phyloP scores from a whole-genome alignment of 805 yeast genomes.

The Candida sonorensis region DNA sequence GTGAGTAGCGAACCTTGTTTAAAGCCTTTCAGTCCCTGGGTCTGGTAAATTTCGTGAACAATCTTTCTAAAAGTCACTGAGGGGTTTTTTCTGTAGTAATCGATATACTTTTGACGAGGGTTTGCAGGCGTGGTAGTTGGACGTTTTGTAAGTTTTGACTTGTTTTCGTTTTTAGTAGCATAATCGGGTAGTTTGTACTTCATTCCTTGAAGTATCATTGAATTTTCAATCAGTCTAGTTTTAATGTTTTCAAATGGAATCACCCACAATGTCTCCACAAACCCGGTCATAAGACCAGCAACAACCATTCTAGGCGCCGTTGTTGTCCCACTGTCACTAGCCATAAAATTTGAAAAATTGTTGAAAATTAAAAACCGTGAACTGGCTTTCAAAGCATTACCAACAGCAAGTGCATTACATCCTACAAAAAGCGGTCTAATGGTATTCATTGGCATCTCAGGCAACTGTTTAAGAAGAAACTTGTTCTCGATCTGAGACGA shows the following conservation, averaged over 20 bases:
- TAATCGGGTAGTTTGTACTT: conserved; percentile 16
- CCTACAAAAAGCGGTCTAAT: conserved; percentile 43
- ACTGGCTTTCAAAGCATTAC: conserved; percentile 66
- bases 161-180: conserved; percentile 17
- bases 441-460: conserved; percentile 27
- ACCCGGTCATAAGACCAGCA: conserved; percentile 81
- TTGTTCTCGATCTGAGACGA: conserved; percentile 50
- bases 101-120: conserved; percentile 13
- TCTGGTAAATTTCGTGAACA: conserved; percentile 56
- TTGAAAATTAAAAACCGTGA: conserved; percentile 72
- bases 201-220: conserved; percentile 30
- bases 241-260: conserved; percentile 90
- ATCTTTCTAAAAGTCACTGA: conserved; percentile 47
- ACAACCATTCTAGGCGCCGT: conserved; percentile 76
- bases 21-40: conserved; percentile 73
- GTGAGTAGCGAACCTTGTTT: conserved; percentile 84
- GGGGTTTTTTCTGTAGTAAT: conserved; percentile 44
- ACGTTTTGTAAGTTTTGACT: conserved; percentile 9
- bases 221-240: conserved; percentile 71
- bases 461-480: conserved; percentile 25
- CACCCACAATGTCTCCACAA: conserved; percentile 72
- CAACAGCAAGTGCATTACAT: conserved; percentile 67
- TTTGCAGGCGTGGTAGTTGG: conserved; percentile 5
- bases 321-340: conserved; percentile 50
- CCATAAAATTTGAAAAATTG: conserved; percentile 62